These are phyloP conservation scores for Taiozyma sp. DNA, from an alignment of 1,139 yeast genomes.

Conservation along the genomic window DNA sequence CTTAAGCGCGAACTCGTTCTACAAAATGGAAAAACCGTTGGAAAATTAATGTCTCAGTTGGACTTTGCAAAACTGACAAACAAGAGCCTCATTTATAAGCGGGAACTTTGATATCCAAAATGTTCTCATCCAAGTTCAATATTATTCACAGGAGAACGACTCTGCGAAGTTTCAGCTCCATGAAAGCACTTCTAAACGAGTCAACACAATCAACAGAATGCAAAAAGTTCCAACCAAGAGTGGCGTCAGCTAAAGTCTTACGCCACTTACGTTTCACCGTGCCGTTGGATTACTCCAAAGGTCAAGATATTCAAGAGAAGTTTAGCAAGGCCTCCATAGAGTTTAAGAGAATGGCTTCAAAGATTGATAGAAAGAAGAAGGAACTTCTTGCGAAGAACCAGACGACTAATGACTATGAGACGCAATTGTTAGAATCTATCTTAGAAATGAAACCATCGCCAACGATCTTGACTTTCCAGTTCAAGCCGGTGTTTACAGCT, in stretches of 20 bases:
- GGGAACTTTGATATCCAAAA: not conserved
- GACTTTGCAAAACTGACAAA: too few species aligned
- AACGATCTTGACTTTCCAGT: conserved; percentile 71
- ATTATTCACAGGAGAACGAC: not conserved
- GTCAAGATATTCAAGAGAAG: conserved; percentile 57
- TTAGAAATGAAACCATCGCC: conserved; percentile 56
- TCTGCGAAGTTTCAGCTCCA: not conserved
- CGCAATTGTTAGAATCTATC: conserved; percentile 38
- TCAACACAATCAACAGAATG: conserved; percentile 4
- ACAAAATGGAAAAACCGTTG: not conserved
- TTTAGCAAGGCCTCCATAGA: conserved; percentile 61
- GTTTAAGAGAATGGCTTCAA: conserved; percentile 50
- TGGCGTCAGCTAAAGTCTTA: conserved; percentile 33
- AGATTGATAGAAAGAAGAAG: conserved; percentile 37
- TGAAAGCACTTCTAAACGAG: not conserved
- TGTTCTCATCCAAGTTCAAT: not conserved
- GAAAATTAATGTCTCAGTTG: too few species aligned
- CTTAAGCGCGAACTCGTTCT: not conserved
- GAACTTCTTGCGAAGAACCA: conserved; percentile 39
- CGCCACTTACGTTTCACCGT: conserved; percentile 64
- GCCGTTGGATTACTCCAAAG: conserved; percentile 50
- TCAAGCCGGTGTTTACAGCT: conserved; percentile 77
- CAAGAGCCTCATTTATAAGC: too few species aligned
- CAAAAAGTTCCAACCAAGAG: conserved; percentile 24
- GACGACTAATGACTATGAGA: conserved; percentile 42